Evolutionary conservation across 1,284 basidiomycete genomes (phyloP).

Genomic region (Ganoderma lucidum): DNA sequence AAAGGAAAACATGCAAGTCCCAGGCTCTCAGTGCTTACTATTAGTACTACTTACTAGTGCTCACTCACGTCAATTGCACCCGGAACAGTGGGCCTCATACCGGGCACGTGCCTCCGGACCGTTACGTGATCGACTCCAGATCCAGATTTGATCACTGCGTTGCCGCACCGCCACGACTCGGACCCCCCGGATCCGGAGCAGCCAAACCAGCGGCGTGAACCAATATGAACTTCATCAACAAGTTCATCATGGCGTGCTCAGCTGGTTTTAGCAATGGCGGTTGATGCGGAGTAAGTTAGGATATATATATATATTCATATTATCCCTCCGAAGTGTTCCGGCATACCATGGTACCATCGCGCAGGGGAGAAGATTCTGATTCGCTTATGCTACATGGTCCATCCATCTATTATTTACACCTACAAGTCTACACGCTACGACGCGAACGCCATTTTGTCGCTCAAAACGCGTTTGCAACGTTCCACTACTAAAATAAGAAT

Average conservation of each 20-base stretch:
- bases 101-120: conserved; percentile 21
- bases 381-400: neutral
- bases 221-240: no score
- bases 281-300: neutral
- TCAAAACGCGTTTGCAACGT: neutral
- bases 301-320: neutral
- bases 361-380: neutral
- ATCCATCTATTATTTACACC: neutral
- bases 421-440: neutral
- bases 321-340: neutral
- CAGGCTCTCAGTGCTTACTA: neutral
- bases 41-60: conserved; percentile 3
- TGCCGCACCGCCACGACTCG: neutral
- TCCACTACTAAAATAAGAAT: neutral
- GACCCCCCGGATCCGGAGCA: no score
- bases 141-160: neutral
- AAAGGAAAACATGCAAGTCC: conserved; percentile 23
- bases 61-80: conserved; percentile 22
- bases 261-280: neutral
- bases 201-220: no score
- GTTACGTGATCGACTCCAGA: neutral
- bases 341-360: neutral
- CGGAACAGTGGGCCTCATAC: neutral
- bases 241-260: neutral
- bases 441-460: neutral